Evolutionary conservation across 2,329 filamentous ascomycete genomes (phyloP).

Genomic region (Hypoxylon sp.): DNA sequence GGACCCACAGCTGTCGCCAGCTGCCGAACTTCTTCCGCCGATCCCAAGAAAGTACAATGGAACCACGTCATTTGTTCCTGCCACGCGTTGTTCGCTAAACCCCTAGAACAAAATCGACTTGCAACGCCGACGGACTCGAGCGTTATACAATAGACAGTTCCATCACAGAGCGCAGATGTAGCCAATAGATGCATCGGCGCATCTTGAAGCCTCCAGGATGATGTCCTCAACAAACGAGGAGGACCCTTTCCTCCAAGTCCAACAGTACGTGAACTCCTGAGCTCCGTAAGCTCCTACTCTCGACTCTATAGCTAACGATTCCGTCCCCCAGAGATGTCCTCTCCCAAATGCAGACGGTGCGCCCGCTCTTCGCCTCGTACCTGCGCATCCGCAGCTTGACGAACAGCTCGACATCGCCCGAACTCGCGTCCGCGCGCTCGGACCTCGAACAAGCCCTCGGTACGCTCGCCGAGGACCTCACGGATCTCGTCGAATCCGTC

Average conservation of each 20-base stretch:
- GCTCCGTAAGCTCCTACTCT: constrained; percentile 8
- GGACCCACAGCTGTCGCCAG: constrained; percentile 26
- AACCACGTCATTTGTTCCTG: constrained; percentile 42
- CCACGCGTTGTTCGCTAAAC: constrained; percentile 22
- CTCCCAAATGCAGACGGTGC: constrained; percentile 81
- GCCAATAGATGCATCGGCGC: constrained; percentile 47
- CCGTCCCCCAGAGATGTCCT: constrained; percentile 81
- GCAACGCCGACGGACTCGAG: constrained; percentile 7
- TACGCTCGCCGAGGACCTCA: constrained; percentile 84
- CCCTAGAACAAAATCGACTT: constrained; percentile 21
- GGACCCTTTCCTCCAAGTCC: constrained; percentile 80
- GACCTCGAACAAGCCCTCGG: constrained; percentile 77
- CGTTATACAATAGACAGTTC: constrained; percentile 2
- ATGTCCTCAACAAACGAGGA: constrained; percentile 78
- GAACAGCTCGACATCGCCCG: constrained; percentile 76
- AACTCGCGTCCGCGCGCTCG: constrained; percentile 82
- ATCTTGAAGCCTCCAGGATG: constrained; percentile 62
- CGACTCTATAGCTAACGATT: constrained; percentile 5
- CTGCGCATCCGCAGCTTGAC: constrained; percentile 90
- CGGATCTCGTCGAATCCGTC: constrained; percentile 89
- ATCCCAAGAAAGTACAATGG: constrained; percentile 19
- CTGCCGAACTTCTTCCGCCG: constrained; percentile 18
- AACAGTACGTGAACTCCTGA: constrained; percentile 67
- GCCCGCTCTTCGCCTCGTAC: constrained; percentile 93
- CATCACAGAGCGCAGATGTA: constrained; percentile 47